Percentiles rank a stretch among this genome's conserved stretches.
These are phyloP conservation scores for Boletellus dicymbophilus DNA, from an alignment of 1,284 basidiomycete genomes.

Conservation along the genomic window DNA sequence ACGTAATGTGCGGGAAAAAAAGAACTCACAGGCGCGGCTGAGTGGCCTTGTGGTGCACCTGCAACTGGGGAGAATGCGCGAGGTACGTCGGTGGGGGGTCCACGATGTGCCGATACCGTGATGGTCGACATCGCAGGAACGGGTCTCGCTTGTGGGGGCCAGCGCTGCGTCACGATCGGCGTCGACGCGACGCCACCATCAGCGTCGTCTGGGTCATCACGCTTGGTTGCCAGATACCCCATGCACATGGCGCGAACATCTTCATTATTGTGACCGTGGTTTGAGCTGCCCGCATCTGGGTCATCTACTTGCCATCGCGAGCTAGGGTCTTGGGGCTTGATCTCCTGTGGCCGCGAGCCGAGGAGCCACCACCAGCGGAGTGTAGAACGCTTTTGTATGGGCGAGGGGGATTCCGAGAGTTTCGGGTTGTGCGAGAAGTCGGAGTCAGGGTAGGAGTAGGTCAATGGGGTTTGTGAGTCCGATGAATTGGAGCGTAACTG, in stretches of 20 bases:
- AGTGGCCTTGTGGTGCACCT: neutral
- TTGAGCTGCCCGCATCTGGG: constrained; percentile 21
- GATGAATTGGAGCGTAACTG: constrained; percentile 24
- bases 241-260: neutral
- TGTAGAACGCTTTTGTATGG: neutral
- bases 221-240: constrained; percentile 2
- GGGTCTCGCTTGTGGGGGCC: constrained; percentile 8
- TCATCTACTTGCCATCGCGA: constrained; percentile 27
- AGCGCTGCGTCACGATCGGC: constrained; percentile 9
- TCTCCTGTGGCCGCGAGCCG: constrained; percentile 26
- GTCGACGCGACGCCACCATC: constrained; percentile 15
- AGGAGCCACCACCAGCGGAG: constrained; percentile 32
- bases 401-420: constrained; percentile 4
- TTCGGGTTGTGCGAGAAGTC: constrained; percentile 7
- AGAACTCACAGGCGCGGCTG: constrained; percentile 21
- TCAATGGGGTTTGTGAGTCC: constrained; percentile 31
- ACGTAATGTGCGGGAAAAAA: neutral
- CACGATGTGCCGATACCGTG: neutral
- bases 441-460: constrained; percentile 1
- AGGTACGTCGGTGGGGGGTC: neutral
- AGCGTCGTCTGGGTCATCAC: constrained; percentile 15
- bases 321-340: constrained; percentile 23
- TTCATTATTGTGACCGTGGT: constrained; percentile 18
- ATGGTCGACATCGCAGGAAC: constrained; percentile 2
- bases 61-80: neutral